Evolutionary conservation across 2,329 filamentous ascomycete genomes (phyloP).

Genomic region (Calonectria multiphialidica): DNA sequence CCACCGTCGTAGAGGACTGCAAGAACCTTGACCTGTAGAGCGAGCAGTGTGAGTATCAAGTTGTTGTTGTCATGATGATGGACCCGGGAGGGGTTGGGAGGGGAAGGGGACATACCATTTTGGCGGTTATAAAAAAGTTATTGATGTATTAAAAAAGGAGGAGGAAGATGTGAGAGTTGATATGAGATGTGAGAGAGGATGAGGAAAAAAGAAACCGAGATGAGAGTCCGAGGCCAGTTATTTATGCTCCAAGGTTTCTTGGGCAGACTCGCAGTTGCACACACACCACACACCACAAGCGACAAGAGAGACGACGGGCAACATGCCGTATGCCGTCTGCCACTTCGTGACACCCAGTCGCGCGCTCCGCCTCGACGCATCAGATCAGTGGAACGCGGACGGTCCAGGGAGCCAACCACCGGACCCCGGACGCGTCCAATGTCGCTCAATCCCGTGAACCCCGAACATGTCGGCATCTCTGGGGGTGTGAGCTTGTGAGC

Average conservation of each 20-base stretch:
- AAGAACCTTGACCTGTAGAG: constrained; percentile 88
- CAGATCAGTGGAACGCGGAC: constrained; percentile 13
- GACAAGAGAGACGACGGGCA: constrained; percentile 12
- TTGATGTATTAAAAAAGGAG: constrained; percentile 33
- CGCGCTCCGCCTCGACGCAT: constrained; percentile 13
- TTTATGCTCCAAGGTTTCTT: constrained; percentile 41
- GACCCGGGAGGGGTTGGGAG: background rate
- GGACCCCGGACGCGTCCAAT: constrained; percentile 27
- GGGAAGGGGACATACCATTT: constrained; percentile 41
- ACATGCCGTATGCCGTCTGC: constrained; percentile 15
- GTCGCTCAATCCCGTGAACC: constrained; percentile 44
- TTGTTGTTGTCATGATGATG: constrained; percentile 8
- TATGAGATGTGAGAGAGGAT: constrained; percentile 8
- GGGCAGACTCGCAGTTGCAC: background rate
- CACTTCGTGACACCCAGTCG: constrained; percentile 17
- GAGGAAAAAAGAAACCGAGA: constrained; percentile 22
- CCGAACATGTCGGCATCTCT: constrained; percentile 42
- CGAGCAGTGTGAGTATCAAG: constrained; percentile 34
- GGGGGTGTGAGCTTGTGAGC: background rate
- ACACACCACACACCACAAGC: constrained; percentile 5
- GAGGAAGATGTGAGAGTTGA: constrained; percentile 16
- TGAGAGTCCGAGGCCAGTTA: constrained; percentile 38
- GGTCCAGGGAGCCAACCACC: constrained; percentile 10
- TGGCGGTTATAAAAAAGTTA: constrained; percentile 37
- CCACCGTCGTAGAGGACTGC: constrained; percentile 93